Conservation (phyloP, 2,329 filamentous ascomycete species). For the Septoria linicola region DNA sequence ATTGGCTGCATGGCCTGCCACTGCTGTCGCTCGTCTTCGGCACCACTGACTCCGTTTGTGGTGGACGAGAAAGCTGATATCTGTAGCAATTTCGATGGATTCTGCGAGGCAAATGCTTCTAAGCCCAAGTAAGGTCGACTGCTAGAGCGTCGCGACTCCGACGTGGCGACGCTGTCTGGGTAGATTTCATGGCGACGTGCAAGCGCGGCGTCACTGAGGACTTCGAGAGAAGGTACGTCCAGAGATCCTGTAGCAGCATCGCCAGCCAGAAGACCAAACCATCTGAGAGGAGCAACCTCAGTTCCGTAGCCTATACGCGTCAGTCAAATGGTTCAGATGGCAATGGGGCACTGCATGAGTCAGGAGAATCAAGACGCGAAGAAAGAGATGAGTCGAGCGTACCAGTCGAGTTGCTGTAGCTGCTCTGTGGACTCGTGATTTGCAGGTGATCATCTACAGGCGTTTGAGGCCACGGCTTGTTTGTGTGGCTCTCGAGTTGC, state of each 20-base stretch:
- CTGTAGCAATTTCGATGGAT: conserved; percentile 27
- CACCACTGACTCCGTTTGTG: conserved; percentile 19
- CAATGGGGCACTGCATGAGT: not conserved
- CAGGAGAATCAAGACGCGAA: too few species aligned
- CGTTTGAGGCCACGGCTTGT: conserved; percentile 21
- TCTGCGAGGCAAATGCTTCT: conserved; percentile 28
- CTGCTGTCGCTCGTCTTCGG: conserved; percentile 28
- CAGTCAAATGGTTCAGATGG: not conserved
- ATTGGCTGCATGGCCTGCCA: conserved; percentile 32
- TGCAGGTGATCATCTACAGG: conserved; percentile 24
- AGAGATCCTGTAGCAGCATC: conserved; percentile 40
- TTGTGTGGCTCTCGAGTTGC: conserved; percentile 4
- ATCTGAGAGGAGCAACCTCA: conserved; percentile 49
- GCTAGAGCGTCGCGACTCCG: conserved; percentile 4
- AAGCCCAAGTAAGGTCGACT: conserved; percentile 18
- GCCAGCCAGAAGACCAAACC: conserved; percentile 50
- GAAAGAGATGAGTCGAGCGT: not conserved
- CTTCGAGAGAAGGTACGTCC: conserved; percentile 27
- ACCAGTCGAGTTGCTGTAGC: conserved; percentile 31
- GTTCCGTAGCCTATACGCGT: conserved; percentile 29
- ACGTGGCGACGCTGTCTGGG: conserved; percentile 17
- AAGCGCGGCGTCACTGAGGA: conserved; percentile 29
- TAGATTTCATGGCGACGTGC: conserved; percentile 27
- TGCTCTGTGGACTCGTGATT: conserved; percentile 31
- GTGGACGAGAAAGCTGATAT: conserved; percentile 28